Base-by-base conservation (phyloP, 306 rosid genomes). In the Casuarina equisetifolia region DNA sequence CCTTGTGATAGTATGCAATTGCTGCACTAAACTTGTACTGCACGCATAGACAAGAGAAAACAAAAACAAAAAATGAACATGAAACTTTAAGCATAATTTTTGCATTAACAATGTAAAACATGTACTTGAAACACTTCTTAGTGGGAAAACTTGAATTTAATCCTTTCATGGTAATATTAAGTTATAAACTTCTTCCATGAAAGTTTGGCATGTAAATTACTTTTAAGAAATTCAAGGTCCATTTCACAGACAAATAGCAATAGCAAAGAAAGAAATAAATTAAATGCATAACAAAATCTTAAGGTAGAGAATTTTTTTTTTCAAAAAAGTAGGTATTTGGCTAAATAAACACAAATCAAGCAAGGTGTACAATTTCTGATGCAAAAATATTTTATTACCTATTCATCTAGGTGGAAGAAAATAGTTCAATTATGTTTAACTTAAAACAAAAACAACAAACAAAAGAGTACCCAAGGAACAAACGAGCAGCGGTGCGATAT, bases 401-500 rank as follows among this genome's bases (percentile, higher is more conserved):
- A 15, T 67, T n/a, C 6, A 43, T n/a, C 10, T 42, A 77, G 57
- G 74, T 17, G 69, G 45, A 7, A 13, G 50, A 67, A 76, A 50
- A 40, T 3, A n/a, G 4, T 38, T 25, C 63, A 72, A 46, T 11
- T 54, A 74, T 0, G 4, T 1, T 8, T 54, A 32, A 53, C 6
- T 42, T 38, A 9, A 40, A 38, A 40, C 40, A 73, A 38, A 35
- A 45, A 16, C 6, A 40, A 57, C 67, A 16, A 69, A 59, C 38
- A 58, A 50, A 17, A 66, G 74, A 75, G 75, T 72, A 94, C 99
- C 99, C 99, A 1, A 97, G 99, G 87, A 92, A 95, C 83, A 95
- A 84, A 78, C 99, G 92, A 85, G 99, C 99, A 73, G 97, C 97
- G 19, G 97, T 95, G 75, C 97, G 93, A 86, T 95, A 95, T 64